A percentile compares a stretch with the other conserved stretches of the same genome.
phyloP scores from a whole-genome alignment of 139 green algal species.

The Pseudopediastrum boryanum region DNA sequence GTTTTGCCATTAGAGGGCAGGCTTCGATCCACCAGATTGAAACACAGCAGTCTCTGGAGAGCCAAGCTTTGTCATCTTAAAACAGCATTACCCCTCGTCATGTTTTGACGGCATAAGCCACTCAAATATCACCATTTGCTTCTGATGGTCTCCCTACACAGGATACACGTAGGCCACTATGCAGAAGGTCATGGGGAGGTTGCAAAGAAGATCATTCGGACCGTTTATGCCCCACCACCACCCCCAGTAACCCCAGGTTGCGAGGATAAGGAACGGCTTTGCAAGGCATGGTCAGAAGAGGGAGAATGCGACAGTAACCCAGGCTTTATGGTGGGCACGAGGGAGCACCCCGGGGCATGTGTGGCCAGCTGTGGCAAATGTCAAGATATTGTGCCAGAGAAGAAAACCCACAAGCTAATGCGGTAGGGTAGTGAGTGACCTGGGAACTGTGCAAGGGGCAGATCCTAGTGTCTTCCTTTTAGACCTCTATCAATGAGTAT shows the following conservation, averaged over 20 bases:
- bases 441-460: too few species aligned
- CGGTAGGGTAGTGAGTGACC: too few species aligned
- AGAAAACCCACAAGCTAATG: too few species aligned
- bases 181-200: slow-evolving; percentile 3
- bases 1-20: too few species aligned
- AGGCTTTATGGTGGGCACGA: slow-evolving; percentile 43
- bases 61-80: neutral
- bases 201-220: slow-evolving; percentile 21
- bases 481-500: too few species aligned
- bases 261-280: slow-evolving; percentile 44
- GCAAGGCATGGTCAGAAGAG: slow-evolving; percentile 25
- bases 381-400: too few species aligned
- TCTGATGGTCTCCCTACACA: slow-evolving; percentile 2
- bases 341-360: slow-evolving; percentile 1
- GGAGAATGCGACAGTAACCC: slow-evolving; percentile 45
- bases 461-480: too few species aligned
- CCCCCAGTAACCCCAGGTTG: slow-evolving; percentile 43
- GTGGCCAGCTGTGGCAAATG: slow-evolving; percentile 28
- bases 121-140: neutral
- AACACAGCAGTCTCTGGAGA: neutral
- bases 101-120: neutral
- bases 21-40: neutral
- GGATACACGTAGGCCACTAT: slow-evolving; percentile 50
- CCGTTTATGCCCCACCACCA: slow-evolving; percentile 49
- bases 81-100: too few species aligned